A percentile compares a stretch with the other conserved stretches of the same genome.
Conservation (phyloP, 176 grass and related monocot species). For the Oryza australiensis region DNA sequence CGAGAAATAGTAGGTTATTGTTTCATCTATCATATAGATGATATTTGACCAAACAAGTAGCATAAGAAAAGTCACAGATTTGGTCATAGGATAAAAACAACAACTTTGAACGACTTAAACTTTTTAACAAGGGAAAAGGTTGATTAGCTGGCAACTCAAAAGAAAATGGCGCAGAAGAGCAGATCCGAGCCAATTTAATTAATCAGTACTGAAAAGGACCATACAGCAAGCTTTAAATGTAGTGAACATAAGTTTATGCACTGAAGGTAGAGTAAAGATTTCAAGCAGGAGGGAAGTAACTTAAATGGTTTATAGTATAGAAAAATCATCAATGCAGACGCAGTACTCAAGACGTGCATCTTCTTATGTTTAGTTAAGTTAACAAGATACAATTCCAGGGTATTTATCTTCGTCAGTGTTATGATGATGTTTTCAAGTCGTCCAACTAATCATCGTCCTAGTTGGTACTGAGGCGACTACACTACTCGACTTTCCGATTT, state of each 20-base stretch:
- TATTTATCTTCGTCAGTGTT: neutral
- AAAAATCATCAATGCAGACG: conserved; percentile 19
- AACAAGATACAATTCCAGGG: conserved; percentile 1
- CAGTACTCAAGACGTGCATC: neutral
- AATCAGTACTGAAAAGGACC: conserved; percentile 18
- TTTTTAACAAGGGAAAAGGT: conserved; percentile 5
- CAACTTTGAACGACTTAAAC: neutral
- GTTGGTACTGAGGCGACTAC: too few species aligned
- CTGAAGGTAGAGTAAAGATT: conserved; percentile 30
- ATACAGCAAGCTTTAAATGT: conserved; percentile 34
- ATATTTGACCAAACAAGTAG: neutral
- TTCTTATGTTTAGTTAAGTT: neutral
- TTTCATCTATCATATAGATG: conserved; percentile 4
- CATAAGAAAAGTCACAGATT: neutral
- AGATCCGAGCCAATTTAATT: conserved; percentile 4
- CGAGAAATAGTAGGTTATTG: neutral
- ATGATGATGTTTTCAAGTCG: too few species aligned
- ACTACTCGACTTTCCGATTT: too few species aligned
- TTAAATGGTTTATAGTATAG: neutral
- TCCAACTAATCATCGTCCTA: too few species aligned
- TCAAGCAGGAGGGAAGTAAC: conserved; percentile 13
- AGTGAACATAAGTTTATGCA: conserved; percentile 9
- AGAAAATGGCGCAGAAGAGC: conserved; percentile 2
- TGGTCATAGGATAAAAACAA: neutral
- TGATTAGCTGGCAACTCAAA: neutral